Evolutionary conservation across 805 yeast species (phyloP), one percentile per base, ranked within the genome.

Genomic region (Debaryomyces tyrocola): DNA sequence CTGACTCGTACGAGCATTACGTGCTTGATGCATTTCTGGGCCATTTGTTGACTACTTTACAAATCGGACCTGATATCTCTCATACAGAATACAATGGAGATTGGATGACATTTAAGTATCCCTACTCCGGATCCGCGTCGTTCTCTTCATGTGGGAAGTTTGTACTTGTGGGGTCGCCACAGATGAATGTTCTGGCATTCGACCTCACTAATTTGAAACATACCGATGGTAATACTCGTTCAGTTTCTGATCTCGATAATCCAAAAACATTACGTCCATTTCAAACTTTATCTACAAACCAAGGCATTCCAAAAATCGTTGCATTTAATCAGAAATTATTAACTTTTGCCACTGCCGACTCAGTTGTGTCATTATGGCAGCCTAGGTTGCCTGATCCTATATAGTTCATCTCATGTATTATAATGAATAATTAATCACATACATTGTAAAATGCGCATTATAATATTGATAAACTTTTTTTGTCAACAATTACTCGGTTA

Each of bases 21-120:
- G 65, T 90, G 1, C 59, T 84, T 27, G 95, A 90, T 58, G 84
- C 96, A 0, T 84, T 83, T 51, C 75, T 73, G 55, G 94, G 94
- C 15, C 64, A 73, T 9, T 58, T 74, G 4, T 76, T 49, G 68
- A 62, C 74, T 6, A 58, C 53, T 3, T 46, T 68, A 20, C 50
- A 47, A 33, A 52, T 54, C n/a, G 41, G 36, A 12, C 40, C 20
- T 4, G 35, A 18, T 8, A 11, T 35, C 6, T 36, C 41, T 8
- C 33, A 27, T 10, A 28, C 21, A 6, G 38, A 33, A 7, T 46
- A 38, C 14, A 43, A 51, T 15, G 46, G 43, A 9, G 49, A 47
- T 15, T 59, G 64, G 60, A 58, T 63, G 52, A 46, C 45, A 11
- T 64, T 63, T 45, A 58, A 62, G 41, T 73, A 73, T 51, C 67